These are phyloP conservation scores for Stephania yunnanensis DNA, from an alignment of 164 flowering plant species.

Conservation along the genomic window DNA sequence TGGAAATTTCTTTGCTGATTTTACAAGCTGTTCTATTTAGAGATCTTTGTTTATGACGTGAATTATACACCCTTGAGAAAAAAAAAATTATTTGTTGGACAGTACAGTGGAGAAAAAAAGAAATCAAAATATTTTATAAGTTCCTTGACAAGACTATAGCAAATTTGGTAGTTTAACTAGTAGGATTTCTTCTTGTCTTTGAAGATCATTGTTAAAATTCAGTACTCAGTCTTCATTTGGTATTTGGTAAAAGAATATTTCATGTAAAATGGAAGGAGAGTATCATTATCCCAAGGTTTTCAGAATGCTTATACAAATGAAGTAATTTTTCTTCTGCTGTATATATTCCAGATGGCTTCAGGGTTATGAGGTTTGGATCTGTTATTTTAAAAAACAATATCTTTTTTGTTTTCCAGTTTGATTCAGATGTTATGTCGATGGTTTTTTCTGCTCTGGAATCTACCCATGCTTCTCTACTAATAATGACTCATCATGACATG, in stretches of 20 bases:
- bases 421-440: slow-evolving; percentile 55
- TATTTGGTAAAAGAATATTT: background rate
- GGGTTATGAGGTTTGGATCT: background rate
- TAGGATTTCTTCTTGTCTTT: background rate
- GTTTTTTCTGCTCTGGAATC: slow-evolving; percentile 77
- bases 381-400: background rate
- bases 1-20: background rate
- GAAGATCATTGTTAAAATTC: background rate
- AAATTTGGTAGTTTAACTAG: background rate
- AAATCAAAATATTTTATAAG: background rate
- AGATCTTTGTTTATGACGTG: background rate
- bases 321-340: background rate
- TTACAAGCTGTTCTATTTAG: background rate
- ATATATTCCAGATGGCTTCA: background rate
- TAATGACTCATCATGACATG: slow-evolving; percentile 74
- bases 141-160: background rate
- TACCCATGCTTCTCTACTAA: slow-evolving; percentile 77
- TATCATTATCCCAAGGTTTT: background rate
- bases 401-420: slow-evolving; percentile 44
- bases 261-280: background rate
- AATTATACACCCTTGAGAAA: background rate
- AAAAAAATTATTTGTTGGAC: background rate
- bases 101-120: background rate
- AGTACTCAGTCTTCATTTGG: background rate
- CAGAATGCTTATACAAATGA: background rate